Base-by-base conservation (phyloP, 352 stramenopile genomes). In the Pythium insidiosum region DNA sequence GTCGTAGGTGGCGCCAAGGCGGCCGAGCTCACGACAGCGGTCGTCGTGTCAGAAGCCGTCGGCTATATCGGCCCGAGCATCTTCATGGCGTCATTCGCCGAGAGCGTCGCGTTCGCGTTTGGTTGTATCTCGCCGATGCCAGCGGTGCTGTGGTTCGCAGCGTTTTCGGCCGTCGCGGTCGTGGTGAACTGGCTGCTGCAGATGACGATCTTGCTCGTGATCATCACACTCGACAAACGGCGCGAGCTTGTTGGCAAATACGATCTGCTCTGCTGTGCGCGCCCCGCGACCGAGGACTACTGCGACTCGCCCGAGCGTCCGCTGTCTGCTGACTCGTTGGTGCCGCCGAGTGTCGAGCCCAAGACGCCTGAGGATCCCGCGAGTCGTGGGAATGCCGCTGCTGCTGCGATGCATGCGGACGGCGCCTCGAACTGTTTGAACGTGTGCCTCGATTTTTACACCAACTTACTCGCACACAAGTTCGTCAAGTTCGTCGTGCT, bases 211-310 rank as follows among this genome's bases (percentile, higher is more conserved):
- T 68, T 88, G 24, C 37, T 87, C 6, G 53, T 70, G 6, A 69
- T 85, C 24, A 46, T 89, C 7, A 66, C 58, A 20, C 54, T 89
- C 6, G 74, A 88, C 48, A 86, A 86, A 54, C 77, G 73, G 36
- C 72, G 72, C 20, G 74, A 87, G 38, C 37, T 87, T 4, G 61
- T 51, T 15, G 68, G 66, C 13, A 69, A 58, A 26, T 84, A 78
- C 47, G 73, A 86, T 25, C 39, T 86, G 3, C 38, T 80, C 19
- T 86, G 70, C 42, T 86, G 73, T 16, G n/a, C 41, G 43, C n/a
- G n/a, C n/a, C n/a, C n/a, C n/a, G n/a, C n/a, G n/a, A n/a, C n/a
- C n/a, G n/a, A n/a, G n/a, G n/a, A n/a, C n/a, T n/a, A n/a, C n/a
- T n/a, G n/a, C n/a, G n/a, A n/a, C n/a, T n/a, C n/a, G n/a, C n/a